phyloP scores from a whole-genome alignment of 129 eudicot genomes.

The Centaurea solstitialis region DNA sequence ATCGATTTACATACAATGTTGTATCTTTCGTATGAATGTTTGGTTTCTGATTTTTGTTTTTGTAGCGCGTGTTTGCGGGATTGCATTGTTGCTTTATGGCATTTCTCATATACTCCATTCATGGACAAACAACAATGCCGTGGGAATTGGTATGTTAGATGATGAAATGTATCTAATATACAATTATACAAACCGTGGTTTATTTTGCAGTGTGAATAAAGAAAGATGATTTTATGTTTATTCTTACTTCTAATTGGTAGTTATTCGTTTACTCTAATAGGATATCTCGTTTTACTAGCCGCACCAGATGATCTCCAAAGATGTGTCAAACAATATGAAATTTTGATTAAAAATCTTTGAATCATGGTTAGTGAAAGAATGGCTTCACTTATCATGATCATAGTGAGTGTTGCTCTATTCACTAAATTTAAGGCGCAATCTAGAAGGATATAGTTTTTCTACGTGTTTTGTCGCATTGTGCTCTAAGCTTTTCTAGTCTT shows the following conservation, averaged over 20 bases:
- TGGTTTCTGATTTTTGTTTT: background rate
- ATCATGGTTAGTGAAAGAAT: background rate
- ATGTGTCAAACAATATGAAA: background rate
- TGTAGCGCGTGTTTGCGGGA: constrained; percentile 64
- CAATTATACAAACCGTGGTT: background rate
- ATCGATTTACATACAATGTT: too few species aligned
- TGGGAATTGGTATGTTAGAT: constrained; percentile 75
- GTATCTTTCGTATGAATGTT: too few species aligned
- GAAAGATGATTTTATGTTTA: background rate
- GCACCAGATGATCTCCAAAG: too few species aligned
- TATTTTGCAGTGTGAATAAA: background rate
- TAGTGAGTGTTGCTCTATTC: background rate
- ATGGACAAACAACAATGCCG: constrained; percentile 65
- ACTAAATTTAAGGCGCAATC: background rate
- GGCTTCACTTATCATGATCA: background rate
- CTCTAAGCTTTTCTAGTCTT: background rate
- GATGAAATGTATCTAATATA: background rate
- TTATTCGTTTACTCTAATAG: too few species aligned
- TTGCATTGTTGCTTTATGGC: constrained; percentile 51
- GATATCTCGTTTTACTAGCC: too few species aligned
- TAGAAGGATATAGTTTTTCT: background rate
- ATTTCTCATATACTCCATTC: constrained; percentile 71
- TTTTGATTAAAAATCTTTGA: background rate
- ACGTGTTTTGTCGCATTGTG: background rate
- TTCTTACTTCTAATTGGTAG: background rate